phyloP scores from a whole-genome alignment of 1,139 yeast species.

The Wickerhamomyces sp. region DNA sequence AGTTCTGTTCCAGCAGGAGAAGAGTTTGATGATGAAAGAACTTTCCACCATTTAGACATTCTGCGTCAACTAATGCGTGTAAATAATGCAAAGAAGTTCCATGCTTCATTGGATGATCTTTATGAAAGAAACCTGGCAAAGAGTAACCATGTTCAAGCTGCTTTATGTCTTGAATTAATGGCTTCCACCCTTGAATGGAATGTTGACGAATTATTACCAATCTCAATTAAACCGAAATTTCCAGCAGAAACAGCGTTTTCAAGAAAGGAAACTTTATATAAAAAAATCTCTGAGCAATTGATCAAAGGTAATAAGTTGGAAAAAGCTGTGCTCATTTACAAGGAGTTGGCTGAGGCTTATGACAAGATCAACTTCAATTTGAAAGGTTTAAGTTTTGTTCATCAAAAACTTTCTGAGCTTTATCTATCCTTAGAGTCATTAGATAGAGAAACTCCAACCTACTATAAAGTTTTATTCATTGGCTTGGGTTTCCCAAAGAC shows the following conservation, averaged over 20 bases:
- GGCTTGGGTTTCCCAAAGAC: slow-evolving; percentile 85
- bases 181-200: slow-evolving; percentile 81
- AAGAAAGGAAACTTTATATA: slow-evolving; percentile 70
- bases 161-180: slow-evolving; percentile 69
- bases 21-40: slow-evolving; percentile 84
- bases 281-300: slow-evolving; percentile 69
- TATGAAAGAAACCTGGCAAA: slow-evolving; percentile 60
- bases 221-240: slow-evolving; percentile 62
- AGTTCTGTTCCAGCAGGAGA: slow-evolving; percentile 75
- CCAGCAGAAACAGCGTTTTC: slow-evolving; percentile 80
- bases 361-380: slow-evolving; percentile 72
- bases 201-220: slow-evolving; percentile 51
- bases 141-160: slow-evolving; percentile 75
- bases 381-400: slow-evolving; percentile 70
- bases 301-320: slow-evolving; percentile 71
- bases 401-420: slow-evolving; percentile 61
- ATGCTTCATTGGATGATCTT: slow-evolving; percentile 71
- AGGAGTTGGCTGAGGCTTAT: slow-evolving; percentile 73
- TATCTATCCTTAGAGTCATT: slow-evolving; percentile 66
- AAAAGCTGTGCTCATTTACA: slow-evolving; percentile 72
- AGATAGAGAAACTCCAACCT: slow-evolving; percentile 74
- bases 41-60: slow-evolving; percentile 74
- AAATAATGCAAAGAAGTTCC: slow-evolving; percentile 75
- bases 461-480: slow-evolving; percentile 73
- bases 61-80: slow-evolving; percentile 76